Base-by-base conservation (phyloP, 2,329 filamentous ascomycete species). In the Chaetomium strumarium region DNA sequence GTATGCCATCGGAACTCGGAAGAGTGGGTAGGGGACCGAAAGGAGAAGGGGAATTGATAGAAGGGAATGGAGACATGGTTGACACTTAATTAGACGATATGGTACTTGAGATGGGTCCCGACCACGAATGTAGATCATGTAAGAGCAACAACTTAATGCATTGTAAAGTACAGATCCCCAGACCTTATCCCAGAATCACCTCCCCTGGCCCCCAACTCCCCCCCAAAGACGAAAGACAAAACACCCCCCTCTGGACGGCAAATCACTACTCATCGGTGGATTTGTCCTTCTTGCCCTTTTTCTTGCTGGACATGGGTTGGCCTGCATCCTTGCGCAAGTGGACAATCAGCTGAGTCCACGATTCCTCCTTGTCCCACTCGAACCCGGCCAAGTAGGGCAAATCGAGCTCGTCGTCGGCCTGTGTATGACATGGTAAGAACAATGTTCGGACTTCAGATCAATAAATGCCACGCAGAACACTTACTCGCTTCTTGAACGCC, bases 301-400 rank as follows among this genome's bases (percentile, higher is more conserved):
- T 83, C 65, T 78, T 78, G 67, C 79, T 77, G 59, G 70, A 66
- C 57, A 68, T 66, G 41, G 68, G 65, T 53, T 65, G 69, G 56
- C 71, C 69, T 55, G 76, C 71, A 46, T 86, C 79, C 71, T 84
- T 85, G 70, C 85, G 85, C 68, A 92, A 87, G 72, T 93, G 90
- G 58, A 96, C 90, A 64, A 95, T 77, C 66, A 97, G 80, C 59
- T 83, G 81, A 50, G 88, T 92, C 84, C 90, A 96, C 67, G 84
- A 90, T 72, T 95, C 89, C 63, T 95, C 87, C 69, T 86, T 88
- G 73, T 96, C 88, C 91, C 91, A 96, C 78, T 96, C 90, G 75
- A 97, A 96, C 61, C 92, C 92, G 65, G 85, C 85, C 62, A 97
- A 85, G 78, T 91, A 90, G 59, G 91, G 89, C 60, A 81, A 78